Evolutionary conservation across 2,329 filamentous ascomycete species (phyloP).

Genomic region (Fusarium pseudocircinatum): DNA sequence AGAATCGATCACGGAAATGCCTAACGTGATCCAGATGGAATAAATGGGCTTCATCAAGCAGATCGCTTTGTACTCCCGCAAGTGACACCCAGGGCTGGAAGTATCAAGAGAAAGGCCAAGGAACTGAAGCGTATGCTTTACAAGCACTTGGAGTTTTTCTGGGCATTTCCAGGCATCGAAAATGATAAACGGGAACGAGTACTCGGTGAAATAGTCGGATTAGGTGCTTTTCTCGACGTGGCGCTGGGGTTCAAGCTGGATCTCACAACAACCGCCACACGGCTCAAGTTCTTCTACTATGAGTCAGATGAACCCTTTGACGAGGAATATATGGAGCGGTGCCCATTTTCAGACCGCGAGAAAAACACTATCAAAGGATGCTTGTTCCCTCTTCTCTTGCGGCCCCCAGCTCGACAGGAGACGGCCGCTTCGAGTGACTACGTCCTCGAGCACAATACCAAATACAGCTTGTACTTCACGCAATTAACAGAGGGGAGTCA

Average conservation of each 20-base stretch:
- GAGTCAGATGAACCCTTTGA: neutral
- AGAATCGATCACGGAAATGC: no score
- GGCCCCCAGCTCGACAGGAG: no score
- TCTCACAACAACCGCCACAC: neutral
- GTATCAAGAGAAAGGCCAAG: neutral
- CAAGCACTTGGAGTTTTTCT: neutral
- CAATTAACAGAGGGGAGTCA: neutral
- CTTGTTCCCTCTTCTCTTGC: neutral
- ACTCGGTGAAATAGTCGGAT: no score
- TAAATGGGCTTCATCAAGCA: neutral
- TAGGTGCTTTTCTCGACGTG: no score
- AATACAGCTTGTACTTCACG: neutral
- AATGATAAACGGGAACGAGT: no score
- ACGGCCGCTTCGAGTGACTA: no score
- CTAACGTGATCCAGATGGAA: neutral
- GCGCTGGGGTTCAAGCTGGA: neutral
- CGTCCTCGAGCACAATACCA: neutral
- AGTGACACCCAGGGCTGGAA: neutral
- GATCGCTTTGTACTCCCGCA: no score
- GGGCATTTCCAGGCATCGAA: no score
- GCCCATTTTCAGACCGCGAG: neutral
- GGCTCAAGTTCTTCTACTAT: neutral
- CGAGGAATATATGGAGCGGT: neutral
- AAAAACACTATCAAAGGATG: neutral
- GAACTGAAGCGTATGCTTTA: neutral